Conservation (phyloP, 2,329 filamentous ascomycete species). For the Nemania sp. region DNA sequence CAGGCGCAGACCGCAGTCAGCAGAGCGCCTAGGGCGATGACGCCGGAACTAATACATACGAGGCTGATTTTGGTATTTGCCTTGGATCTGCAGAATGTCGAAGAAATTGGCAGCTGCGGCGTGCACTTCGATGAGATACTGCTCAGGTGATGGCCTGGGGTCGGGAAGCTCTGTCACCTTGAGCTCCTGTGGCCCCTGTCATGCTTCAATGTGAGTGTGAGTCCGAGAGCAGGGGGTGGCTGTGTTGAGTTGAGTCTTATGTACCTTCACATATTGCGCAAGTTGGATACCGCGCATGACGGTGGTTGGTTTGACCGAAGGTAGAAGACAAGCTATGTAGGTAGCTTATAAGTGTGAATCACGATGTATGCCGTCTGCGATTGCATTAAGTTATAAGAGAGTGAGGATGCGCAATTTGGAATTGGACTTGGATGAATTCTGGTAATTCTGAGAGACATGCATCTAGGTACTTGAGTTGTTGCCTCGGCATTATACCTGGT, state of each 20-base stretch:
- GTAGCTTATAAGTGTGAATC: too few relatives aligned
- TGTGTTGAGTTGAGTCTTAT: too few relatives aligned
- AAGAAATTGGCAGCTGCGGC: slow-evolving; percentile 95
- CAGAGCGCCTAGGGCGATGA: background rate
- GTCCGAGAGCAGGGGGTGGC: background rate
- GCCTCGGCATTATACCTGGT: slow-evolving; percentile 27
- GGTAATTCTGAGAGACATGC: too few relatives aligned
- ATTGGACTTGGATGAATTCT: too few relatives aligned
- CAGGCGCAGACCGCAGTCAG: too few relatives aligned
- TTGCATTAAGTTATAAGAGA: too few relatives aligned
- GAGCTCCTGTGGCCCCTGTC: slow-evolving; percentile 77
- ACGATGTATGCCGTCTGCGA: too few relatives aligned
- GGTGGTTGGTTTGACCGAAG: too few relatives aligned
- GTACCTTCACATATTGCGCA: slow-evolving; percentile 74
- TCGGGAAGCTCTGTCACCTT: slow-evolving; percentile 74
- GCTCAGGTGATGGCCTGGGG: slow-evolving; percentile 67
- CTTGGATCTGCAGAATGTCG: slow-evolving; percentile 91
- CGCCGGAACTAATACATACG: slow-evolving; percentile 44
- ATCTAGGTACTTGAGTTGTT: background rate
- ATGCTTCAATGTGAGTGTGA: background rate
- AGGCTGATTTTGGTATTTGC: slow-evolving; percentile 93
- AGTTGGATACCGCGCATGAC: slow-evolving; percentile 78
- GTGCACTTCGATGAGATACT: slow-evolving; percentile 87
- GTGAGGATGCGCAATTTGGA: too few relatives aligned
- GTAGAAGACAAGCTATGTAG: too few relatives aligned